Conservation (phyloP, 148 eudicot genomes). For the Persicaria tinctoria region DNA sequence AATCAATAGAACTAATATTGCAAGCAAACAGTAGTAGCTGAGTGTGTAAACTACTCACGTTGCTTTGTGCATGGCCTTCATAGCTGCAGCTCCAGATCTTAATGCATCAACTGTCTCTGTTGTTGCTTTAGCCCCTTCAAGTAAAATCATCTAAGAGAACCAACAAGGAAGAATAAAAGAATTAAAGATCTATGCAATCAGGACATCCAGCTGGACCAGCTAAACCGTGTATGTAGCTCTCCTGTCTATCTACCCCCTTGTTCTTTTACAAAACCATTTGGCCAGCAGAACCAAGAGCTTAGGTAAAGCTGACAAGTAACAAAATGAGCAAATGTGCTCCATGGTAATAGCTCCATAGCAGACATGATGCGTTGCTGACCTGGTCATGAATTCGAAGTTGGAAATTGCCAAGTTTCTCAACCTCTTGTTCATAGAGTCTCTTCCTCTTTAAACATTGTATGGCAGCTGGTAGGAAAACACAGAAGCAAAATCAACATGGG, state of each 20-base stretch:
- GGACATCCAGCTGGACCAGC: neutral
- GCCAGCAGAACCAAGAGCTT: neutral
- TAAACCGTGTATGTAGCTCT: neutral
- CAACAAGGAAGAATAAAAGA: neutral
- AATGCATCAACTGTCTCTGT: conserved; percentile 90
- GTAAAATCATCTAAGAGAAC: conserved; percentile 68
- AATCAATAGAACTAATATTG: neutral
- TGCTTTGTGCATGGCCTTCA: conserved; percentile 95
- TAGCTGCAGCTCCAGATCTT: conserved; percentile 89
- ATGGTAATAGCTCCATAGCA: neutral
- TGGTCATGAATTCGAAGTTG: conserved; percentile 91
- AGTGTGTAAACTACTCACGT: conserved; percentile 45
- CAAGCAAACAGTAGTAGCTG: neutral
- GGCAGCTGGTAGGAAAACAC: conserved; percentile 43
- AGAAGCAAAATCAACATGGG: conserved; percentile 8
- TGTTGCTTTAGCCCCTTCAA: conserved; percentile 93
- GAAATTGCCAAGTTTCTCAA: conserved; percentile 83
- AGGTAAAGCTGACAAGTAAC: neutral
- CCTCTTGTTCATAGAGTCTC: conserved; percentile 70
- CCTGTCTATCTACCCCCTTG: neutral
- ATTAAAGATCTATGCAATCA: neutral
- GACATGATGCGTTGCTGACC: conserved; percentile 22
- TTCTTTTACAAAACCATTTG: neutral
- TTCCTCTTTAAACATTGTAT: conserved; percentile 85
- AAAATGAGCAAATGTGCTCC: neutral